Conservation (phyloP, 208 protist species). For the Trypanosoma melophagium region DNA sequence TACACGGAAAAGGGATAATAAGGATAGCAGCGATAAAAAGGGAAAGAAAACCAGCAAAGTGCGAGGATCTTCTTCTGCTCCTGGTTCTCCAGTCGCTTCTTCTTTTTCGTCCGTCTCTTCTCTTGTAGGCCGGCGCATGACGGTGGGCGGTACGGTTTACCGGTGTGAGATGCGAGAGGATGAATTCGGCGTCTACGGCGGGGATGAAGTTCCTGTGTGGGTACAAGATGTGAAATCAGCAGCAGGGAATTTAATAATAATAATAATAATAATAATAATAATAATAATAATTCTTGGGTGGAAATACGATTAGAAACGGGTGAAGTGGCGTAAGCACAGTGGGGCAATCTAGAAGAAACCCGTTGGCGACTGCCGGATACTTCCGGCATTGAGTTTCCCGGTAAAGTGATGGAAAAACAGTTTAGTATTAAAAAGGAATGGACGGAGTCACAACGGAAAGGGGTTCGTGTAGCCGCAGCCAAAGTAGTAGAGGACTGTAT, state of each 20-base stretch:
- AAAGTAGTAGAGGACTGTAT: slow-evolving; percentile 10
- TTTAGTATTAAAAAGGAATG: slow-evolving; percentile 23
- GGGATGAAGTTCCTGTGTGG: slow-evolving; percentile 21
- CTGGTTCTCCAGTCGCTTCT: too few relatives aligned
- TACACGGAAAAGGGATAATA: not conserved
- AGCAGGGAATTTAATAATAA: slow-evolving; percentile 4
- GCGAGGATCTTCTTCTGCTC: not conserved
- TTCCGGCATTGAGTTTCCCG: not conserved
- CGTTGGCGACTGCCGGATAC: slow-evolving; percentile 26
- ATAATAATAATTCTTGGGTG: slow-evolving; percentile 13
- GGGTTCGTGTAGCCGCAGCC: not conserved
- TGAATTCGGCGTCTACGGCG: slow-evolving; percentile 9
- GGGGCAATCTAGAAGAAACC: not conserved
- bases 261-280: slow-evolving; percentile 1
- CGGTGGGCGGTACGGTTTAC: slow-evolving; percentile 10
- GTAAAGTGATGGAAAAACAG: slow-evolving; percentile 5
- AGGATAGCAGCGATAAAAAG: slow-evolving; percentile 1
- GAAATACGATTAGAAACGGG: slow-evolving; percentile 17
- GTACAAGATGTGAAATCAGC: slow-evolving; percentile 22
- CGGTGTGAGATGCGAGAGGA: not conserved
- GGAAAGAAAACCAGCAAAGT: not conserved
- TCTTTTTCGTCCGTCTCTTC: not conserved
- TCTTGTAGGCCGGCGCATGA: not conserved
- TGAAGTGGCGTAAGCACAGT: slow-evolving; percentile 18
- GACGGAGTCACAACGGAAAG: slow-evolving; percentile 15